Conservation (phyloP, 257 asterid genomes). For the Eustoma russellianum region DNA sequence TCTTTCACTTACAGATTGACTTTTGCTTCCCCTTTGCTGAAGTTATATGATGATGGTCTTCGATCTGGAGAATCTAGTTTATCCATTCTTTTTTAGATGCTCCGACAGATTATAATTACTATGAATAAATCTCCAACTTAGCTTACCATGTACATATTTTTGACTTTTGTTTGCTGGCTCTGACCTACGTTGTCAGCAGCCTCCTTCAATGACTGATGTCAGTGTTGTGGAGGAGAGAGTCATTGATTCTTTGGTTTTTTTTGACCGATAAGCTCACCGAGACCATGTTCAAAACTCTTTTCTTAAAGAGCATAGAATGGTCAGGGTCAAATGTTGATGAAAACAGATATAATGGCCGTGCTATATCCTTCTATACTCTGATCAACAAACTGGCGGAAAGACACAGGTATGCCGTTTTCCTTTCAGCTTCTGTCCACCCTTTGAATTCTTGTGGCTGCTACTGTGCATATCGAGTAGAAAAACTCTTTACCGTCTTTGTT, state of each 20-base stretch:
- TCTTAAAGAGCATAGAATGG: slow-evolving; percentile 86
- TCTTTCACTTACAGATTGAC: slow-evolving; percentile 49
- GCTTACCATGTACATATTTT: slow-evolving; percentile 67
- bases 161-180: slow-evolving; percentile 78
- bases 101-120: slow-evolving; percentile 47
- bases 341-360: slow-evolving; percentile 34
- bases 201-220: slow-evolving; percentile 40
- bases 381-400: slow-evolving; percentile 73
- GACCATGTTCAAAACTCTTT: slow-evolving; percentile 74
- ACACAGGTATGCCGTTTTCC: slow-evolving; percentile 46
- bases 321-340: slow-evolving; percentile 46
- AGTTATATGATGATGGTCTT: slow-evolving; percentile 52
- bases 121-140: slow-evolving; percentile 70
- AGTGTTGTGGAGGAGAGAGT: slow-evolving; percentile 63
- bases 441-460: background rate
- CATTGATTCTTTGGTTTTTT: slow-evolving; percentile 44
- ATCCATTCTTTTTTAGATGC: slow-evolving; percentile 59
- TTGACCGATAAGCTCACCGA: slow-evolving; percentile 84
- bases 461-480: background rate
- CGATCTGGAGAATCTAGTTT: slow-evolving; percentile 61
- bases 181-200: slow-evolving; percentile 71
- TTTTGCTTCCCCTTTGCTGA: slow-evolving; percentile 66
- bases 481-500: background rate
- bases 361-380: slow-evolving; percentile 70
- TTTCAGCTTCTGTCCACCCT: background rate